Evolutionary conservation across 805 yeast genomes (phyloP).

Genomic region (Kazachstania taianensis): DNA sequence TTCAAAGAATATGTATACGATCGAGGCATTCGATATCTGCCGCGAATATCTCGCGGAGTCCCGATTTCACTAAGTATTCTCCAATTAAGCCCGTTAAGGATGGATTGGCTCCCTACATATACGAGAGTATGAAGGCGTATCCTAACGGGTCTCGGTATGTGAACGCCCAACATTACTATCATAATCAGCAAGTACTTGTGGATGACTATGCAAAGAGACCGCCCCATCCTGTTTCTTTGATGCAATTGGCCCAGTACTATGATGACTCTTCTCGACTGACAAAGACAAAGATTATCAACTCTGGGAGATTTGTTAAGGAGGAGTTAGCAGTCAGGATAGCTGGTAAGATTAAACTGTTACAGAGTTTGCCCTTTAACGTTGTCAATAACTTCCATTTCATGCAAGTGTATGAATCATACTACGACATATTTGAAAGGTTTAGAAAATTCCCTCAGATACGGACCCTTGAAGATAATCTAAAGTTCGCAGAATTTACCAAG

Average conservation of each 20-base stretch:
- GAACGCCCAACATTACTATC: constrained; percentile 75
- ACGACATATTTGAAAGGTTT: constrained; percentile 77
- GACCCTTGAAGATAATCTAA: constrained; percentile 63
- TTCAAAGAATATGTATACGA: constrained; percentile 3
- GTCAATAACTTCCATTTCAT: constrained; percentile 78
- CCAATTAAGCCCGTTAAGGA: constrained; percentile 26
- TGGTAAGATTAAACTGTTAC: constrained; percentile 68
- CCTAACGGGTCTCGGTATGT: constrained; percentile 37
- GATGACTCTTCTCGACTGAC: constrained; percentile 48
- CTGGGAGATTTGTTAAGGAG: constrained; percentile 81
- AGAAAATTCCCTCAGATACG: constrained; percentile 61
- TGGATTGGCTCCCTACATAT: constrained; percentile 29
- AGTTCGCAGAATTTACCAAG: constrained; percentile 55
- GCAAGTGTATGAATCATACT: constrained; percentile 82
- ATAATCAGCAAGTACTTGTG: constrained; percentile 29
- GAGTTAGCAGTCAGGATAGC: constrained; percentile 83
- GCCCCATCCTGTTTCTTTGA: constrained; percentile 87
- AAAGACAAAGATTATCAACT: constrained; percentile 62
- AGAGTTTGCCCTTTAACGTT: constrained; percentile 70
- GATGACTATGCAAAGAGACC: constrained; percentile 32
- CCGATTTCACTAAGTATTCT: constrained; percentile 31
- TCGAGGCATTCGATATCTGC: constrained; percentile 13
- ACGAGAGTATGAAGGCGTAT: constrained; percentile 30
- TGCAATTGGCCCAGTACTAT: constrained; percentile 86
- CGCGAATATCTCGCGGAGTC: constrained; percentile 22